Evolutionary conservation across 164 flowering plant species (phyloP).

Genomic region (Annona cherimola): DNA sequence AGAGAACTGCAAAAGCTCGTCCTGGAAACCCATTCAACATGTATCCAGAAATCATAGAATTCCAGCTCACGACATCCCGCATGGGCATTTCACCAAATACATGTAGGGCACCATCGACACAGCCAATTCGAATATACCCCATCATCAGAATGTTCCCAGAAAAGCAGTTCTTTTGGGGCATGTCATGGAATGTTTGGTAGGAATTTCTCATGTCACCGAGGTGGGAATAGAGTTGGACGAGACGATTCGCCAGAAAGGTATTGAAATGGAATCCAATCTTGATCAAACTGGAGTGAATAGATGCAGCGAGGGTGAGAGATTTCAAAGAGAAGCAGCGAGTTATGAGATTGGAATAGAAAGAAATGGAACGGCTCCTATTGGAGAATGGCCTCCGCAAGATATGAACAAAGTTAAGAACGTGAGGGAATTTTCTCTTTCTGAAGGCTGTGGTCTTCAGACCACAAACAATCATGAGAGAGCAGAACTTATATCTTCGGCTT

Average conservation of each 20-base stretch:
- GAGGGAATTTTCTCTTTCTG: slow-evolving; percentile 1
- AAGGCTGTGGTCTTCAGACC: background rate
- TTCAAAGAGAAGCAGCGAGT: slow-evolving; percentile 29
- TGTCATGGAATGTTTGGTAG: slow-evolving; percentile 27
- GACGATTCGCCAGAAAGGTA: slow-evolving; percentile 54
- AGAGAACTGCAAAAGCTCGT: slow-evolving; percentile 17
- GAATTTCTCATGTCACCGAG: slow-evolving; percentile 26
- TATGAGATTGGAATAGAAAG: slow-evolving; percentile 32
- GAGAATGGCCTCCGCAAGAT: background rate
- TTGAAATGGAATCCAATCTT: slow-evolving; percentile 37
- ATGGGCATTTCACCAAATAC: slow-evolving; percentile 39
- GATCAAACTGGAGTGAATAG: slow-evolving; percentile 51
- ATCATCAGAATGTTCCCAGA: slow-evolving; percentile 56
- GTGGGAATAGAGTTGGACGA: slow-evolving; percentile 34
- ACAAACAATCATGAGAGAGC: background rate
- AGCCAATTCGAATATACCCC: slow-evolving; percentile 20
- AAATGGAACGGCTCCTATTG: background rate
- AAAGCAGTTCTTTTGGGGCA: slow-evolving; percentile 27
- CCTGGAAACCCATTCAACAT: slow-evolving; percentile 18
- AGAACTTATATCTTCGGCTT: background rate
- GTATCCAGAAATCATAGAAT: slow-evolving; percentile 32
- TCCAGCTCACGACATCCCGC: slow-evolving; percentile 36
- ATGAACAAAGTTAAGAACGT: background rate
- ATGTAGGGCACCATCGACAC: slow-evolving; percentile 17
- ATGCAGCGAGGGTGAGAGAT: slow-evolving; percentile 27